Conservation (phyloP, 2,329 filamentous ascomycete species). For the Claviceps cyperi region DNA sequence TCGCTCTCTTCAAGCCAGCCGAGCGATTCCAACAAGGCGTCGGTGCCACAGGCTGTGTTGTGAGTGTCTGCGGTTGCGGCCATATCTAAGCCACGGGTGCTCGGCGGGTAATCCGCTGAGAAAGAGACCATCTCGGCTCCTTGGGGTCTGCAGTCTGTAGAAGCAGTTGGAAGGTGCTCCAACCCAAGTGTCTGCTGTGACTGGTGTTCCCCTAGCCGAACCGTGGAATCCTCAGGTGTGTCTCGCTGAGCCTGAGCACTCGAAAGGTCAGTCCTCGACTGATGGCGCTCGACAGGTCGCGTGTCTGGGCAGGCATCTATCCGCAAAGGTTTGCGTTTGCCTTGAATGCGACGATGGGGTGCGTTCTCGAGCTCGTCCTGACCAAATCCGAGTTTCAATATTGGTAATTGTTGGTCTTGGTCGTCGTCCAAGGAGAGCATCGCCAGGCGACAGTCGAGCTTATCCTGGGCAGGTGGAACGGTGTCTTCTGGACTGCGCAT, state of each 20-base stretch:
- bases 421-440: constrained; percentile 6
- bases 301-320: constrained; percentile 1
- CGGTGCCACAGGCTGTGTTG: constrained; percentile 15
- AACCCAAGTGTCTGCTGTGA: constrained; percentile 12
- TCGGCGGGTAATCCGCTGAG: constrained; percentile 7
- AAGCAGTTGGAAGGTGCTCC: constrained; percentile 2
- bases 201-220: constrained; percentile 14
- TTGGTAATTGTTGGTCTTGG: constrained; percentile 1
- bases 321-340: not conserved
- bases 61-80: constrained; percentile 12
- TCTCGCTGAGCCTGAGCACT: constrained; percentile 32
- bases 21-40: constrained; percentile 52
- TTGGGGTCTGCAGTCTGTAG: not conserved
- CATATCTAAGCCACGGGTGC: constrained; percentile 6
- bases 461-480: constrained; percentile 14
- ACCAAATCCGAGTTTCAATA: constrained; percentile 5
- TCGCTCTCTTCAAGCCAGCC: constrained; percentile 62
- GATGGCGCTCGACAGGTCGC: constrained; percentile 42
- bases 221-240: constrained; percentile 13
- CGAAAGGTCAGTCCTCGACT: constrained; percentile 51
- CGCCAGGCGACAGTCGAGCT: constrained; percentile 11
- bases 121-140: constrained; percentile 13
- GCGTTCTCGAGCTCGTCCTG: constrained; percentile 8
- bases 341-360: constrained; percentile 3
- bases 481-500: constrained; percentile 29